Conservation (phyloP, 805 yeast genomes). For the Wickerhamiella slavikovae region DNA sequence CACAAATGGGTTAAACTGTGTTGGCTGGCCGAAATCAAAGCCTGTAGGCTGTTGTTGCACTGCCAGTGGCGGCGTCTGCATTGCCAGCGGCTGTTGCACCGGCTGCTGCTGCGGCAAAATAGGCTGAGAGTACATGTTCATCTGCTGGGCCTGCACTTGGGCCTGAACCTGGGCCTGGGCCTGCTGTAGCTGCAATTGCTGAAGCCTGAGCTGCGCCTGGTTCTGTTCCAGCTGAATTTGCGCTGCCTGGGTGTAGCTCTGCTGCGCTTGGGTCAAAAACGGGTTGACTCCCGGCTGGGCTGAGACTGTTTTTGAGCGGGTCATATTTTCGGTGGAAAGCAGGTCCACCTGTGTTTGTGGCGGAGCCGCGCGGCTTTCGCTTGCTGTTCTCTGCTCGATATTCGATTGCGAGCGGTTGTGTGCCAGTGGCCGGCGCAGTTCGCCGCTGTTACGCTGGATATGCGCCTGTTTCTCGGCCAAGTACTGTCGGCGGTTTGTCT, state of each 20-base stretch:
- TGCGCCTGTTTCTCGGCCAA: conserved; percentile 40
- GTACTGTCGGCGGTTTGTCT: conserved; percentile 56
- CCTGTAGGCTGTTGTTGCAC: conserved; percentile 2
- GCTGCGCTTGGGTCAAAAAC: conserved; percentile 1
- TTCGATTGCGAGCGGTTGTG: conserved; percentile 9
- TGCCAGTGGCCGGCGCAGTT: too few relatives aligned
- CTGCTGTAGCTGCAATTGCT: conserved; percentile 1
- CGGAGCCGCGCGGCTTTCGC: background rate
- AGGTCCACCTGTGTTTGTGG: background rate
- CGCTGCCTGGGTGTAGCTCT: background rate
- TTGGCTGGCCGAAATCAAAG: conserved; percentile 1
- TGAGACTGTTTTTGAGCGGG: too few relatives aligned
- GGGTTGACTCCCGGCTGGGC: too few relatives aligned
- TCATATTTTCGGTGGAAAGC: too few relatives aligned
- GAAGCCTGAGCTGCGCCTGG: conserved; percentile 1
- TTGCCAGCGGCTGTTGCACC: background rate
- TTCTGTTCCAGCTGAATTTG: background rate
- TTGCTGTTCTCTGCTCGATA: background rate
- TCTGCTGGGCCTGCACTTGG: too few relatives aligned
- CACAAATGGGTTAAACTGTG: too few relatives aligned
- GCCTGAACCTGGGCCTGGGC: background rate
- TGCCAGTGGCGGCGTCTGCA: conserved; percentile 5
- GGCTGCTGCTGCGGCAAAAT: conserved; percentile 1
- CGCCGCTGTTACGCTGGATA: conserved; percentile 1
- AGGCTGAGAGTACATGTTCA: background rate